Conservation (phyloP, 495 filamentous ascomycete genomes). For the Echria macrotheca region DNA sequence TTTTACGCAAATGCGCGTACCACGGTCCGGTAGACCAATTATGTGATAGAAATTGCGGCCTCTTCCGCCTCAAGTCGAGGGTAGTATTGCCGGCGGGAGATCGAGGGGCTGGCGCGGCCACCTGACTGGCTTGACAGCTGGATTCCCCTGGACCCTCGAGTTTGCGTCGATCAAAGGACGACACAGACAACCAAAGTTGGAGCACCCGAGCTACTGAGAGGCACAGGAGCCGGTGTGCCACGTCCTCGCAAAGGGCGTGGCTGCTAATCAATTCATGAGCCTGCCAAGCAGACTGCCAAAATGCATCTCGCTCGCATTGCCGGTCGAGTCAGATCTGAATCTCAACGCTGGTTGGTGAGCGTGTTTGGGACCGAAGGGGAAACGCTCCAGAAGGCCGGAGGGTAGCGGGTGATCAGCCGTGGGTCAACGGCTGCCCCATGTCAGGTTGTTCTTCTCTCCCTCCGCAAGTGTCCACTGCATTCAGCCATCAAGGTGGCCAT, state of each 20-base stretch:
- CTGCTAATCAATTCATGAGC: background rate
- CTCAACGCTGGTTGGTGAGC: background rate
- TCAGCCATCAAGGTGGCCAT: too few relatives aligned
- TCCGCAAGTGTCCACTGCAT: too few relatives aligned
- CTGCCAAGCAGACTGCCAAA: background rate
- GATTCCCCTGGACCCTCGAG: constrained; percentile 2
- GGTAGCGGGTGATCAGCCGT: too few relatives aligned
- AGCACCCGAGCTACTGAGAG: too few relatives aligned
- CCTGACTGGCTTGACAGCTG: too few relatives aligned
- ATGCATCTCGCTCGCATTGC: constrained; percentile 2
- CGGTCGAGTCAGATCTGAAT: background rate
- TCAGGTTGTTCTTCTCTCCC: too few relatives aligned
- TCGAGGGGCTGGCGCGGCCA: background rate
- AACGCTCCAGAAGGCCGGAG: constrained; percentile 11
- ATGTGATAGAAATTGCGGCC: background rate
- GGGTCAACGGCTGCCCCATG: background rate
- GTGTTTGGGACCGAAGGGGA: constrained; percentile 4
- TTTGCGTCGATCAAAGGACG: constrained; percentile 2
- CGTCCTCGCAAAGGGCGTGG: constrained; percentile 5
- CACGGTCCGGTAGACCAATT: too few relatives aligned
- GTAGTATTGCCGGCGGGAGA: background rate
- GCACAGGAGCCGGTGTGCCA: constrained; percentile 1
- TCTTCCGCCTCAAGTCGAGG: background rate
- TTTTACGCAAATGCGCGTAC: too few relatives aligned
- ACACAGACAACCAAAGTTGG: background rate